Evolutionary conservation across 495 filamentous ascomycete species (phyloP).

Genomic region (Penicillium turbatum): DNA sequence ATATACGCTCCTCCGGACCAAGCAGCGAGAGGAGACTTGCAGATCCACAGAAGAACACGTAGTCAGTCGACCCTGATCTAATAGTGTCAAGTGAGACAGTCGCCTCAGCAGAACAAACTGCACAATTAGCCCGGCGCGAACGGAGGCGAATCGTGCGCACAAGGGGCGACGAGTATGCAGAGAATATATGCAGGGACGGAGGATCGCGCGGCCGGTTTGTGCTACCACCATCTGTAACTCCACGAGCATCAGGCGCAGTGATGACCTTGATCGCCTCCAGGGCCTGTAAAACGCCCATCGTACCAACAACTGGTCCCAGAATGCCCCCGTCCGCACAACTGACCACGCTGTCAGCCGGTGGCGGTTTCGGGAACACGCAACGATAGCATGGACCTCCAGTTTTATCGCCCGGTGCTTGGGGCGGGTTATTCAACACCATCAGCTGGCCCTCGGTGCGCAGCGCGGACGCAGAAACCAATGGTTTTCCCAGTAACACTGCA

Average conservation of each 20-base stretch:
- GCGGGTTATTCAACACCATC: conserved; percentile 64
- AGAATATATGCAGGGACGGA: conserved; percentile 64
- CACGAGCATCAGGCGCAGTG: conserved; percentile 24
- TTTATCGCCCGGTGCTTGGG: conserved; percentile 43
- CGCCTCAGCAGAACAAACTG: conserved; percentile 63
- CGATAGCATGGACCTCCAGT: conserved; percentile 79
- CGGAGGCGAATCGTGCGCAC: conserved; percentile 74
- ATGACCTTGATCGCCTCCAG: conserved; percentile 85
- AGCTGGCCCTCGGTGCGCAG: conserved; percentile 85
- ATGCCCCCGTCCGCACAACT: conserved; percentile 91
- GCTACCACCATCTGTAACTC: conserved; percentile 11
- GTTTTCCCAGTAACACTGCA: conserved; percentile 71
- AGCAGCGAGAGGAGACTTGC: conserved; percentile 48
- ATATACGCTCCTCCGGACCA: conserved; percentile 56
- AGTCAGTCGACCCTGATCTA: conserved; percentile 62
- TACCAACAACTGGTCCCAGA: conserved; percentile 84
- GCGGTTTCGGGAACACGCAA: conserved; percentile 85
- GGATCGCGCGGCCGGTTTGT: conserved; percentile 28
- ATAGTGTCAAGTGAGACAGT: conserved; percentile 61
- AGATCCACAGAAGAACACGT: conserved; percentile 73
- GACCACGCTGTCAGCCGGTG: conserved; percentile 69
- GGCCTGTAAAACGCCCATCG: conserved; percentile 91
- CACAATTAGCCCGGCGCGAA: conserved; percentile 60
- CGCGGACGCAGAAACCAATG: conserved; percentile 84
- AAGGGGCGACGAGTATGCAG: conserved; percentile 58